A percentile compares a stretch with the other conserved stretches of the same genome.
Evolutionary conservation across 768 basidiomycete genomes (phyloP).

Genomic region (Hericium erinaceus): DNA sequence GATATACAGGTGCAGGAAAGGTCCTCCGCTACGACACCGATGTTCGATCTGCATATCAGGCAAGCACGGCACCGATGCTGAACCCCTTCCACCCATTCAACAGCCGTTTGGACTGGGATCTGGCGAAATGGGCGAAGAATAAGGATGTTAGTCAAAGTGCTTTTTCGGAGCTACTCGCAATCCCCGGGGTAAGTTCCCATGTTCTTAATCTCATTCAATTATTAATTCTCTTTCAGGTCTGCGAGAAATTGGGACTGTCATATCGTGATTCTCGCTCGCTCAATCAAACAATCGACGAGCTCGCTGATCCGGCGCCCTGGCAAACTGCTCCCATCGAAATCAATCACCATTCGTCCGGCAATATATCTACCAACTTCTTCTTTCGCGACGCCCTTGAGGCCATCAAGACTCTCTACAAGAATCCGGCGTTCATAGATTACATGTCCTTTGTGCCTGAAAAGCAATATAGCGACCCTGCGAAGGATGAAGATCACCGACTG

Average conservation of each 20-base stretch:
- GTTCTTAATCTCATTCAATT: neutral
- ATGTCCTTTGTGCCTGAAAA: constrained; percentile 23
- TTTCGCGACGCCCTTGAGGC: constrained; percentile 19
- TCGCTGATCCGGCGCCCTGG: neutral
- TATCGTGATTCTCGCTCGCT: too few relatives aligned
- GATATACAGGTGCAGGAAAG: neutral
- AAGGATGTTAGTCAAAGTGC: constrained; percentile 8
- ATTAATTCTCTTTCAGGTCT: too few relatives aligned
- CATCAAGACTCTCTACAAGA: constrained; percentile 19
- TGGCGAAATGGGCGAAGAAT: constrained; percentile 14
- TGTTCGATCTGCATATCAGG: neutral
- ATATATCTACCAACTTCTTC: neutral
- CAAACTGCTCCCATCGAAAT: neutral
- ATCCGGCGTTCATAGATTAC: constrained; percentile 19
- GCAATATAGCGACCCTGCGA: constrained; percentile 14
- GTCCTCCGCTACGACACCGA: neutral
- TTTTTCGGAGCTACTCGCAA: constrained; percentile 7
- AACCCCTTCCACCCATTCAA: constrained; percentile 10
- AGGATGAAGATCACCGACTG: constrained; percentile 14
- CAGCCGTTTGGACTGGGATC: constrained; percentile 8
- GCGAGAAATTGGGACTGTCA: too few relatives aligned
- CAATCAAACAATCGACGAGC: neutral
- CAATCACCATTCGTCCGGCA: too few relatives aligned
- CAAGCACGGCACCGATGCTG: too few relatives aligned
- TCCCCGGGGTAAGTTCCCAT: constrained; percentile 6